phyloP scores from a whole-genome alignment of 1,284 basidiomycete species.

The Ustilago tritici region DNA sequence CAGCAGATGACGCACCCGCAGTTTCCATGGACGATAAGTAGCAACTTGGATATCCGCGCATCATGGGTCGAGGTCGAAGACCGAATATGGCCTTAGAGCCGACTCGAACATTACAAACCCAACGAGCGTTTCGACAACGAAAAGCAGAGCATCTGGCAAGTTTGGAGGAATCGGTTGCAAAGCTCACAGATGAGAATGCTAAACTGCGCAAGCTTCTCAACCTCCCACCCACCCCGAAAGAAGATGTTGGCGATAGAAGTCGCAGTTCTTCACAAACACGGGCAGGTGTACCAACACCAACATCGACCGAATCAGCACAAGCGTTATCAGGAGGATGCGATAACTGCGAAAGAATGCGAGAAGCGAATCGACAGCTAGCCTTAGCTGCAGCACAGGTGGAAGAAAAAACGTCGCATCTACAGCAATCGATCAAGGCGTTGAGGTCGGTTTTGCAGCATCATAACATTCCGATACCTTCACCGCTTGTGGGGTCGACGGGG shows the following conservation, averaged over 20 bases:
- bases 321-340: slow-evolving; percentile 5
- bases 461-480: slow-evolving; percentile 17
- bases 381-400: slow-evolving; percentile 31
- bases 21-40: too few relatives aligned
- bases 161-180: slow-evolving; percentile 37
- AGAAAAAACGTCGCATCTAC: slow-evolving; percentile 15
- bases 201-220: slow-evolving; percentile 23
- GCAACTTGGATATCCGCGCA: not conserved
- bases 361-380: slow-evolving; percentile 31
- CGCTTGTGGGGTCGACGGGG: not conserved
- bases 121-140: slow-evolving; percentile 55
- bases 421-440: slow-evolving; percentile 24
- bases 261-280: not conserved
- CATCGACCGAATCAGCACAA: not conserved
- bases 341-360: slow-evolving; percentile 14
- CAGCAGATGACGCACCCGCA: too few relatives aligned
- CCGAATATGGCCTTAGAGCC: slow-evolving; percentile 56
- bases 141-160: slow-evolving; percentile 48
- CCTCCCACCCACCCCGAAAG: slow-evolving; percentile 2
- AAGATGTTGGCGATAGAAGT: not conserved
- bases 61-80: slow-evolving; percentile 51
- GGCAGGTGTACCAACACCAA: too few relatives aligned
- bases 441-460: slow-evolving; percentile 24
- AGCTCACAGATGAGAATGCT: slow-evolving; percentile 37
- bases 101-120: slow-evolving; percentile 50